Evolutionary conservation across 140 eudicot species (phyloP), one percentile per base, ranked within the genome.

Genomic region (Ambrosia hybrid): DNA sequence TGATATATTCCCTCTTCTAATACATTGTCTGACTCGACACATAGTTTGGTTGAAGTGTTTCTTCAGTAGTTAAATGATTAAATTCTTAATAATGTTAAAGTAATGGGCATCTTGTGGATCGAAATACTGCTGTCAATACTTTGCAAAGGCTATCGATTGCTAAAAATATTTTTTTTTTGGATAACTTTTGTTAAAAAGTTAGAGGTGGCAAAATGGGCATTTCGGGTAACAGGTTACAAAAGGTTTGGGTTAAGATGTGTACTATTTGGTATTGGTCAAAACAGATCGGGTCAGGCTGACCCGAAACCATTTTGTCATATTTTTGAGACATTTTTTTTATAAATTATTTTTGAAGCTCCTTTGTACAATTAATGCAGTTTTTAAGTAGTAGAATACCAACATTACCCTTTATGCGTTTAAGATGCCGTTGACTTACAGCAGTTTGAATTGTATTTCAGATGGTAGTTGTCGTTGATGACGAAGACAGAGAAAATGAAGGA

Each of bases 391-490:
- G 59, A 53, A 15, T 53, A 26, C n/a, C 58, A n/a, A n/a, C 13
- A n/a, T 14, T n/a, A 52, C 26, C 4, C 5, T 53, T 53, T n/a
- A 41, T 41, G 6, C 46, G 8, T 8, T 41, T 41, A 5, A 41
- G 46, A 41, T 41, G 34, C 46, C 46, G 8, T 41, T 41, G 46
- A 41, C 9, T 41, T 41, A 41, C 46, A 8, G 3, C 4, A 8
- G 17, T 57, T 58, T 14, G 10, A 30, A 9, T 34, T 52, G 33
- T 51, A 61, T 6, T 77, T 74, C 82, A 91, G 97, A 84, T 88
- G 87, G 97, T 91, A 10, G 84, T 91, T 51, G 97, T 91, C 65
- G 97, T 91, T 46, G 97, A 91, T 70, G 97, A 91, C 72, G 97
- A 91, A 76, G 93, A 88, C 72, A 76, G 97, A 82, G 97, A 91